Conservation (phyloP, 495 filamentous ascomycete genomes). For the Daldinia concentrica region DNA sequence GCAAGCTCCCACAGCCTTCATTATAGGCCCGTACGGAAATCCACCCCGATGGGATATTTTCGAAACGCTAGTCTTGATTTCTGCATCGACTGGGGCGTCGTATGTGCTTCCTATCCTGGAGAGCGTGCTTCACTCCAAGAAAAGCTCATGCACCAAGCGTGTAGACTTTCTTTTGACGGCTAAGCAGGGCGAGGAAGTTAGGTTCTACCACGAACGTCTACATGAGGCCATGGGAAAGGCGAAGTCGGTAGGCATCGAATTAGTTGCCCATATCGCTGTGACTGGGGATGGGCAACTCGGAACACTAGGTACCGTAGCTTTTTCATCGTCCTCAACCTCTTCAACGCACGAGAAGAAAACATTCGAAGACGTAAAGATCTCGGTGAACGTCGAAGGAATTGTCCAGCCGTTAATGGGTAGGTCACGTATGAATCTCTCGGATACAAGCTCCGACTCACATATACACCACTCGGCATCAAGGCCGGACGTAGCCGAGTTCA, state of each 20-base stretch:
- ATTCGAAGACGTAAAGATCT: conserved; percentile 37
- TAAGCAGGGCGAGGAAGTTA: conserved; percentile 71
- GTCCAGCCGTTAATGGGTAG: conserved; percentile 29
- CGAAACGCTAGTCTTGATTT: conserved; percentile 67
- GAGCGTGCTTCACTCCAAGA: conserved; percentile 55
- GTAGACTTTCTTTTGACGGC: conserved; percentile 79
- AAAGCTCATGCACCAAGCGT: conserved; percentile 66
- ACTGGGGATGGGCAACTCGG: conserved; percentile 56
- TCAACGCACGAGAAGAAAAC: conserved; percentile 41
- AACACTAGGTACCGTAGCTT: background rate
- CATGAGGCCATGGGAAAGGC: conserved; percentile 65
- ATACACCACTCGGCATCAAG: conserved; percentile 51
- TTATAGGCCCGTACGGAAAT: conserved; percentile 67
- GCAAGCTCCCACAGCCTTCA: conserved; percentile 55
- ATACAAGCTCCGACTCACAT: conserved; percentile 50
- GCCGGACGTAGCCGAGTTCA: conserved; percentile 57
- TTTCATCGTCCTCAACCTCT: conserved; percentile 19
- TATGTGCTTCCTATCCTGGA: conserved; percentile 67
- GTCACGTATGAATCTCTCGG: conserved; percentile 44
- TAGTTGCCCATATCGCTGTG: conserved; percentile 62
- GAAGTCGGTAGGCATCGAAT: conserved; percentile 55
- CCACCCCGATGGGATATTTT: conserved; percentile 65
- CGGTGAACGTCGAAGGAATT: conserved; percentile 28
- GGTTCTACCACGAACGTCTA: conserved; percentile 73
- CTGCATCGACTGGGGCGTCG: conserved; percentile 66